Conservation (phyloP, 2,329 filamentous ascomycete species). For the Aureobasidium sp. region DNA sequence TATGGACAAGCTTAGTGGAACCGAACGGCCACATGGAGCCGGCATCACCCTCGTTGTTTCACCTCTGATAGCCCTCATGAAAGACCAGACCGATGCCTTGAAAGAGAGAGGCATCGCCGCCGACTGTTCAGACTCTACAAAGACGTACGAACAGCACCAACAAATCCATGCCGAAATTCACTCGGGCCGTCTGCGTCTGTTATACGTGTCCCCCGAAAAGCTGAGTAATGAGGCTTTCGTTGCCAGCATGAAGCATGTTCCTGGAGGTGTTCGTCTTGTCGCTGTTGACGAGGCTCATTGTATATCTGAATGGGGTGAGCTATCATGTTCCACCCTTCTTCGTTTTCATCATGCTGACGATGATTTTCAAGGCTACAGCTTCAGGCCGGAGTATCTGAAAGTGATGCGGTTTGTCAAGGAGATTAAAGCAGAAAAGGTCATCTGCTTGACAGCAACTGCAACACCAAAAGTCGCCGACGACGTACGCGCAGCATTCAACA, state of each 20-base stretch:
- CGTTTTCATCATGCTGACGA: too few relatives aligned
- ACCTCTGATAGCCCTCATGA: conserved; percentile 53
- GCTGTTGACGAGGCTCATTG: conserved; percentile 55
- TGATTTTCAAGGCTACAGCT: conserved; percentile 46
- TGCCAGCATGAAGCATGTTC: conserved; percentile 47
- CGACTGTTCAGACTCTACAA: conserved; percentile 51
- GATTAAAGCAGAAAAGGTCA: conserved; percentile 50
- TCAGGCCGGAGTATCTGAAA: conserved; percentile 47
- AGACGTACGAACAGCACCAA: conserved; percentile 37
- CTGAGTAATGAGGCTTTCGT: conserved; percentile 57
- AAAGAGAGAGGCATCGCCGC: conserved; percentile 45
- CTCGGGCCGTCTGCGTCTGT: conserved; percentile 44
- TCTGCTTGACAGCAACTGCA: conserved; percentile 56
- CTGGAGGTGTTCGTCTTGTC: conserved; percentile 50
- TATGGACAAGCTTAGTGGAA: conserved; percentile 35
- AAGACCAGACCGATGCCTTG: conserved; percentile 54
- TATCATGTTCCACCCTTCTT: too few relatives aligned
- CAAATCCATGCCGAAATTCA: conserved; percentile 41
- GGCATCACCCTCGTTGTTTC: conserved; percentile 53
- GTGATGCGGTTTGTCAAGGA: conserved; percentile 52
- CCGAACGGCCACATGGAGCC: conserved; percentile 27
- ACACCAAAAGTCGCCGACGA: conserved; percentile 51
- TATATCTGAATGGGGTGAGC: conserved; percentile 50
- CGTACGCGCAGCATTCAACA: conserved; percentile 47
- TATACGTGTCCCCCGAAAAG: conserved; percentile 53